phyloP scores from a whole-genome alignment of 805 yeast species.

The Schizosaccharomyces pombe region DNA sequence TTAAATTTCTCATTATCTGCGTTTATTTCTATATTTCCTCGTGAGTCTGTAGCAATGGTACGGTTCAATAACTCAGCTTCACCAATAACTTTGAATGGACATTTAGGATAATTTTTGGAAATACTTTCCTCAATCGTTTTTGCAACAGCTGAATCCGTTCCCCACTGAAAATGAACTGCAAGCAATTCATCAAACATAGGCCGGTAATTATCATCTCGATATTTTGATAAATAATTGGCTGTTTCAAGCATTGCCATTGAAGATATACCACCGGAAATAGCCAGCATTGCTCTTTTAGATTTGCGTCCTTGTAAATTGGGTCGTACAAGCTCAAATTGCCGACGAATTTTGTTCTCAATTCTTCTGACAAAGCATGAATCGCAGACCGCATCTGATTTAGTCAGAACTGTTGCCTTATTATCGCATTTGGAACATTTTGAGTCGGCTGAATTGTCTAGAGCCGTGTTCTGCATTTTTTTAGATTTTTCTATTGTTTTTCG shows the following conservation, averaged over 20 bases:
- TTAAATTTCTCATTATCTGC: neutral
- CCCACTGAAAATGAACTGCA: neutral
- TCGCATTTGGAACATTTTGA: neutral
- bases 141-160: too few relatives aligned
- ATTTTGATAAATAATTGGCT: neutral
- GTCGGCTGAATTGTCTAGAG: neutral
- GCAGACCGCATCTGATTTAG: neutral
- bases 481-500: too few relatives aligned
- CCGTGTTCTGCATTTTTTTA: neutral
- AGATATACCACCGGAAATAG: neutral
- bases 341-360: conserved; percentile 1
- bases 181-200: neutral
- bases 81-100: neutral
- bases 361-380: neutral
- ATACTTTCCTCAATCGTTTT: too few relatives aligned
- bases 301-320: neutral
- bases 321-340: conserved; percentile 1
- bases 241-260: conserved; percentile 3
- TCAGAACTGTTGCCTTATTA: neutral
- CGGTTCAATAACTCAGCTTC: neutral
- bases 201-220: neutral
- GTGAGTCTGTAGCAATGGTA: neutral
- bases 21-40: neutral
- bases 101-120: neutral
- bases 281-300: neutral